These are phyloP conservation scores for Emergomyces orientalis DNA, from an alignment of 2,329 filamentous ascomycete genomes.

Conservation along the genomic window DNA sequence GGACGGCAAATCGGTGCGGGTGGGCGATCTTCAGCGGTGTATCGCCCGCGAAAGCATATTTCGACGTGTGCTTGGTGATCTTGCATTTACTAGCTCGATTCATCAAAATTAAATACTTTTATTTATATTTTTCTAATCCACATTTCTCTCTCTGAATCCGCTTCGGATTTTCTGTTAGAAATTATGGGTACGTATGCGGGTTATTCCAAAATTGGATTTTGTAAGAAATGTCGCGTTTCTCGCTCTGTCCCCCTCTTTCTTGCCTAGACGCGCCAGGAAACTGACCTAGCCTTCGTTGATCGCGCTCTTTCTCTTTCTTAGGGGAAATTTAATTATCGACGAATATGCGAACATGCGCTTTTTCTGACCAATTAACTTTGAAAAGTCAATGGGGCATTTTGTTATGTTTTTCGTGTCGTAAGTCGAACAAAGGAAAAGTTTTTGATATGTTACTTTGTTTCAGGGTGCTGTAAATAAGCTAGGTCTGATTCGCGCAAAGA, in stretches of 20 bases:
- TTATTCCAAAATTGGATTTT: too few species aligned
- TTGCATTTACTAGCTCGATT: constrained; percentile 6
- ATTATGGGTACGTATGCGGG: too few species aligned
- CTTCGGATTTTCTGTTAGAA: background rate
- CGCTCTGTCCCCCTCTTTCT: background rate
- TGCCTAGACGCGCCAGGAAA: background rate
- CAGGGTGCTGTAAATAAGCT: background rate
- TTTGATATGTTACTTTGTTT: background rate
- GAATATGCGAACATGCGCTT: background rate
- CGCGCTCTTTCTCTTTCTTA: too few species aligned
- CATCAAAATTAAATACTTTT: background rate
- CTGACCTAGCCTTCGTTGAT: background rate
- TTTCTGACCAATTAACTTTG: background rate
- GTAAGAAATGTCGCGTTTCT: background rate
- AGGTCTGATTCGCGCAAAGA: background rate
- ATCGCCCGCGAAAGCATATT: constrained; percentile 10
- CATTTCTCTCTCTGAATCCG: background rate
- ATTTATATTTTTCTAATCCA: background rate
- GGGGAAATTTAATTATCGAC: background rate
- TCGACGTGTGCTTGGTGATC: constrained; percentile 6
- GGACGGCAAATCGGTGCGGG: constrained; percentile 40
- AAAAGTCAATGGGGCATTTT: background rate
- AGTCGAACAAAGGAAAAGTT: background rate
- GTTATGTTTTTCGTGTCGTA: background rate
- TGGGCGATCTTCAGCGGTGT: constrained; percentile 15